Conservation (phyloP, 345 rosid genomes). For the Eucalyptus erythrocorys region DNA sequence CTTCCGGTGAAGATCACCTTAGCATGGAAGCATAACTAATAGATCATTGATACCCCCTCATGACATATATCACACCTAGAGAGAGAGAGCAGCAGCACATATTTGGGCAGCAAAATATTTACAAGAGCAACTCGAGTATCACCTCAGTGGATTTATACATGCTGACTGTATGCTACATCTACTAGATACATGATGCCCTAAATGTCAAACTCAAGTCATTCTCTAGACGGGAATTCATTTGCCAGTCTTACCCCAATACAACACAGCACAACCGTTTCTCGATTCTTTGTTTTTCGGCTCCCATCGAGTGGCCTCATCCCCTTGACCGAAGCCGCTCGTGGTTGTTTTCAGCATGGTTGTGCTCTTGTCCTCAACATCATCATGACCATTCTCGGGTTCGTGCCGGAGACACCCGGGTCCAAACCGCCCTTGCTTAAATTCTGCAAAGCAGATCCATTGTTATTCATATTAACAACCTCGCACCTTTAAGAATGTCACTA, state of each 20-base stretch:
- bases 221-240: not conserved
- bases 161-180: not conserved
- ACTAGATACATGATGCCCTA: not conserved
- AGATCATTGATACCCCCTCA: not conserved
- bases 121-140: not conserved
- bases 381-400: constrained; percentile 12
- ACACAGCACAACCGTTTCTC: not conserved
- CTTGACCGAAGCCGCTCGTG: not conserved
- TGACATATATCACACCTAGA: not conserved
- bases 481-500: not conserved
- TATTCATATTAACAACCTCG: not conserved
- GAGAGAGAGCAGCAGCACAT: not conserved
- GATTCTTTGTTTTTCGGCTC: not conserved
- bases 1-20: not conserved
- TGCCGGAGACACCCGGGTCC: constrained; percentile 53
- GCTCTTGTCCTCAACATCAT: not conserved
- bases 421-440: constrained; percentile 24
- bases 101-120: not conserved
- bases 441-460: constrained; percentile 17
- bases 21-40: not conserved
- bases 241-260: not conserved
- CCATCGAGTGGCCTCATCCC: not conserved
- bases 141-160: not conserved
- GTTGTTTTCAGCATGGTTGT: not conserved
- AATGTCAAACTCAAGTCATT: not conserved